These are phyloP conservation scores for Aspergillus neoniger DNA, from an alignment of 2,329 filamentous ascomycete genomes.

Conservation along the genomic window DNA sequence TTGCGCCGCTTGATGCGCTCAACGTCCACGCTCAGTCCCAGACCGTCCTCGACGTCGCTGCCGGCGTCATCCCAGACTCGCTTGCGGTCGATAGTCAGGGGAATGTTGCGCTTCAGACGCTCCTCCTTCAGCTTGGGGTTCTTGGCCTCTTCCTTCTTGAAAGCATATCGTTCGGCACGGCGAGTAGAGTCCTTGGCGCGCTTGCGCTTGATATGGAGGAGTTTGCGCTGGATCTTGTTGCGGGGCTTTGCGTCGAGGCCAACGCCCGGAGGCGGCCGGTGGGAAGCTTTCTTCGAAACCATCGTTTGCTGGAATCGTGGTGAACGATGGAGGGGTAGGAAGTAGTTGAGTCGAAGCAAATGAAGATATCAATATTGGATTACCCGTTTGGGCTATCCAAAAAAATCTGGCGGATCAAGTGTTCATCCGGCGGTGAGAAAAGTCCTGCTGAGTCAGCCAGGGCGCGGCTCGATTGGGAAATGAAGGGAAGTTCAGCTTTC, in stretches of 20 bases:
- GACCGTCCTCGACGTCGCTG: conserved; percentile 48
- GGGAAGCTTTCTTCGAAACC: conserved; percentile 51
- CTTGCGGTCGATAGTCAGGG: conserved; percentile 81
- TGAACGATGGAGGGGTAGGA: conserved; percentile 11
- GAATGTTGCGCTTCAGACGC: conserved; percentile 75
- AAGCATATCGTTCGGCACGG: conserved; percentile 72
- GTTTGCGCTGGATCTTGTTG: conserved; percentile 79
- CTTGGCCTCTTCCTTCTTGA: conserved; percentile 82
- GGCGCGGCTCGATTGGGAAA: background rate
- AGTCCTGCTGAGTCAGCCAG: background rate
- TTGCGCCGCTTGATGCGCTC: conserved; percentile 52
- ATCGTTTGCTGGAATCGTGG: conserved; percentile 36
- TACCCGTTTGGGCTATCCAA: background rate
- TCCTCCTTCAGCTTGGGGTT: conserved; percentile 74
- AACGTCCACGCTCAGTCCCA: conserved; percentile 52
- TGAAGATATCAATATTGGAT: conserved; percentile 19
- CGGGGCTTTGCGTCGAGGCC: conserved; percentile 58
- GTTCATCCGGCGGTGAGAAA: conserved; percentile 12
- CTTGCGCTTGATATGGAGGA: conserved; percentile 79
- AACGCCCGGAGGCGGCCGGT: conserved; percentile 47
- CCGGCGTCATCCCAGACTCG: conserved; percentile 83
- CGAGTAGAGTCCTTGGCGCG: conserved; percentile 71
- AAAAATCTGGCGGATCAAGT: conserved; percentile 18
- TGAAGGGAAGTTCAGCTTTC: no score
- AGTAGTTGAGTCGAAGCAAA: conserved; percentile 35